Evolutionary conservation across 495 filamentous ascomycete genomes (phyloP).

Genomic region (Mycothermus thermophilus): DNA sequence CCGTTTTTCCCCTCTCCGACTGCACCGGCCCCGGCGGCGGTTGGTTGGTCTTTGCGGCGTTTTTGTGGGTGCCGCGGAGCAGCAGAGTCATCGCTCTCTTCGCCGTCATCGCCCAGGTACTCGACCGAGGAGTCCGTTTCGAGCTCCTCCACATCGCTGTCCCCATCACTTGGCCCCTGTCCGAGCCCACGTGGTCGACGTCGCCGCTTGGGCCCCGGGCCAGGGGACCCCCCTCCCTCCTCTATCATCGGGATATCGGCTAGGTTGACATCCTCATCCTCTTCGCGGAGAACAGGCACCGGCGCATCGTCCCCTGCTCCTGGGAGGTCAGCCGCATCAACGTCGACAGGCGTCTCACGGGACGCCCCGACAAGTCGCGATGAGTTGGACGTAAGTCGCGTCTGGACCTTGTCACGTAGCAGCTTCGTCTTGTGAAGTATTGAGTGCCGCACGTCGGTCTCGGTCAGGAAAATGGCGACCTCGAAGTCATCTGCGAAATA

Average conservation of each 20-base stretch:
- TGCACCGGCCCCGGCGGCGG: constrained; percentile 7
- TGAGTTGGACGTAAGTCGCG: constrained; percentile 42
- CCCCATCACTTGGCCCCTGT: constrained; percentile 13
- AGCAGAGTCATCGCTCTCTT: constrained; percentile 14
- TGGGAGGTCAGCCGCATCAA: constrained; percentile 23
- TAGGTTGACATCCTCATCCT: constrained; percentile 31
- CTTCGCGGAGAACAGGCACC: constrained; percentile 22
- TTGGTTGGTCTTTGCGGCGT: constrained; percentile 30
- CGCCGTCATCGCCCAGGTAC: constrained; percentile 14
- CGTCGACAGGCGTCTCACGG: constrained; percentile 36
- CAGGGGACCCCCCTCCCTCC: constrained; percentile 23
- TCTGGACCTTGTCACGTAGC: constrained; percentile 43
- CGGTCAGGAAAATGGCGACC: constrained; percentile 82
- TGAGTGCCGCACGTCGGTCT: constrained; percentile 75
- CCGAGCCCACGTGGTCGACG: too few relatives aligned
- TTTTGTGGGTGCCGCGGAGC: constrained; percentile 29
- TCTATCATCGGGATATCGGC: constrained; percentile 30
- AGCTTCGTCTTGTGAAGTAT: constrained; percentile 72
- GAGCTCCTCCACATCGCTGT: constrained; percentile 9
- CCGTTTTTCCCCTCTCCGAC: too few relatives aligned
- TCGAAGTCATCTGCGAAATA: constrained; percentile 70
- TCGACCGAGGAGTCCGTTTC: constrained; percentile 13
- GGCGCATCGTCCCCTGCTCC: constrained; percentile 29
- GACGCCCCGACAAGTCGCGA: constrained; percentile 43
- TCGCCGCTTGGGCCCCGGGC: constrained; percentile 18